phyloP scores from a whole-genome alignment of 108 stramenopile genomes.

The Skeletonema potamos region DNA sequence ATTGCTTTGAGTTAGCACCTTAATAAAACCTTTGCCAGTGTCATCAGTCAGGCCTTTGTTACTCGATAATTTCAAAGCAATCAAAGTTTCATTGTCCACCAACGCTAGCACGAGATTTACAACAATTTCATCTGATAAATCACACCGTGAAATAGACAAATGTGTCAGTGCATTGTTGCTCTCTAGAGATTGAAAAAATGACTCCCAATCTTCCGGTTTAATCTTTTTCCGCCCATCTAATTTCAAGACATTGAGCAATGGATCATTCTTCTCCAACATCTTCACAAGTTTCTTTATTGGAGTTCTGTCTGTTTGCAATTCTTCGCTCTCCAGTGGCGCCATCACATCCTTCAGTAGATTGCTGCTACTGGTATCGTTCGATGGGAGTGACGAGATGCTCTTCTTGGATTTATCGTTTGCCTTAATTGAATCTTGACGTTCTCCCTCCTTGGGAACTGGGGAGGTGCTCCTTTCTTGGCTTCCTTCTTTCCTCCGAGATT shows the following conservation, averaged over 20 bases:
- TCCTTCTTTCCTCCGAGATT: not conserved
- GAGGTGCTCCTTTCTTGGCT: not conserved
- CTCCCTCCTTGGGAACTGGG: not conserved
- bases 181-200: slow-evolving; percentile 23
- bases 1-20: slow-evolving; percentile 8
- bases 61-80: slow-evolving; percentile 10
- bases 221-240: slow-evolving; percentile 30
- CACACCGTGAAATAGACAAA: slow-evolving; percentile 19
- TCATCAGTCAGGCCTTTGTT: slow-evolving; percentile 23
- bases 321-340: slow-evolving; percentile 13
- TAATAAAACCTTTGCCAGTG: not conserved
- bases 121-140: slow-evolving; percentile 8
- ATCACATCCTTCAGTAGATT: not conserved
- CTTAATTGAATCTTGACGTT: not conserved
- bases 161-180: slow-evolving; percentile 19
- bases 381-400: not conserved
- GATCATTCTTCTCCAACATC: slow-evolving; percentile 20
- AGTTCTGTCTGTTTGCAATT: slow-evolving; percentile 3
- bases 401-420: not conserved
- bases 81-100: slow-evolving; percentile 25
- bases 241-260: slow-evolving; percentile 13
- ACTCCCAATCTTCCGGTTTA: slow-evolving; percentile 14
- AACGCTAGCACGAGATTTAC: slow-evolving; percentile 16
- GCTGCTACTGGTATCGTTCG: not conserved
- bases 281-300: slow-evolving; percentile 26